Base-by-base conservation (phyloP, 2,329 filamentous ascomycete species). In the Neofusicoccum kwambonambiense region DNA sequence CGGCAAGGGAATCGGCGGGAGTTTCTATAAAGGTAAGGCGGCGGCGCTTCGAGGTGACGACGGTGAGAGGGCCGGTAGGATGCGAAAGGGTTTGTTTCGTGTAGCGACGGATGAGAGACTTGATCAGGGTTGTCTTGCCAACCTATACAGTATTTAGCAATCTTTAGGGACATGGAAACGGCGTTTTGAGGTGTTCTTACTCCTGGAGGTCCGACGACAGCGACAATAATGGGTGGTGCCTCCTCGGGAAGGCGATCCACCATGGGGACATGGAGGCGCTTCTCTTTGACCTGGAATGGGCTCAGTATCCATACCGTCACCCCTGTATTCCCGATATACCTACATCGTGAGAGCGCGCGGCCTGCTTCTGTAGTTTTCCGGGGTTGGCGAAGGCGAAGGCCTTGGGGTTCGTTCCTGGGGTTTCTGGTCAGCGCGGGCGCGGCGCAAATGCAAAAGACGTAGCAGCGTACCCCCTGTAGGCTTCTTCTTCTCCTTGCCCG, bases 221-320 rank as follows among this genome's bases (percentile, higher is more conserved):
- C 89, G 71, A 98, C 94, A 65, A 99, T 88, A 66, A 96, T 88
- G 65, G 95, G 95, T 31, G 95, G 93, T 15, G 95, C 91, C 81
- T 98, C 95, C 79, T 98, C 94, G 69, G 95, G 94, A 34, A 98
- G 84, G 70, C 96, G 89, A 83, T 99, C 95, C 80, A 98, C 91
- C 76, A 97, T 90, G 50, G 95, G 95, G 17, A 99, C 95, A 84
- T 99, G 96, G 44, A 98, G 85, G 66, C 94, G 88, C 80, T 96
- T 97, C 80, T 99, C 96, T 84, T 92, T 95, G 78, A 97, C 89
- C 90, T 93, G 74, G 12, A 13, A 47, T 6, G n/a, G 34, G 2
- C 42, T 62, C 13, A 54, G 22, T 19, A 52, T 31, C 35, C 6
- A 27, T 6, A n/a, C 17, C 17, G 15, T 19, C 15, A 8, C 17